phyloP scores from a whole-genome alignment of 345 rosid genomes.

The Brassica incana region DNA sequence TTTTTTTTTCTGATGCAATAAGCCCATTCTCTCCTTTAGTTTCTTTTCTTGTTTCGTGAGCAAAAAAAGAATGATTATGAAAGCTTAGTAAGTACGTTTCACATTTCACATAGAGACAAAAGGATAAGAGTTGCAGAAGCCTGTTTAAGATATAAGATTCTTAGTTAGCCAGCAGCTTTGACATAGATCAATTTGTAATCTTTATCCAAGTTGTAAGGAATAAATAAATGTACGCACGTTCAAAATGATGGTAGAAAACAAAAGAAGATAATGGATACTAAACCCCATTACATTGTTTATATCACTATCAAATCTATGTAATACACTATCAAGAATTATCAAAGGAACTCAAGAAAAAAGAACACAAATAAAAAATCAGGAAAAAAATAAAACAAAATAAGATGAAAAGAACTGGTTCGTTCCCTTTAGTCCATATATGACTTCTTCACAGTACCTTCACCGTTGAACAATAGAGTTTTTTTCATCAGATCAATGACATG shows the following conservation, averaged over 20 bases:
- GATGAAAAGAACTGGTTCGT: no score
- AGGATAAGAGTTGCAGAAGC: background rate
- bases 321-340: background rate
- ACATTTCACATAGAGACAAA: background rate
- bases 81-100: background rate
- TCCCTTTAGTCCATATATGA: background rate
- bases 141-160: background rate
- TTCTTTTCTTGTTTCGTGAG: background rate
- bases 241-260: background rate
- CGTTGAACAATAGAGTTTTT: background rate
- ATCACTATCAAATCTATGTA: no score
- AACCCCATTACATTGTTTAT: background rate
- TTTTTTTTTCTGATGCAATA: no score
- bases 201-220: background rate
- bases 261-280: background rate
- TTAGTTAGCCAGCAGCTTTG: background rate
- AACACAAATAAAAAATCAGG: background rate
- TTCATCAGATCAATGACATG: constrained; percentile 8
- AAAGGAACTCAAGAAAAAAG: background rate
- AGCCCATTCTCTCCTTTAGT: background rate
- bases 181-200: background rate
- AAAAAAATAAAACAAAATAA: no score
- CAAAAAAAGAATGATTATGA: background rate
- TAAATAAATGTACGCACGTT: background rate
- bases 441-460: background rate